Evolutionary conservation across 2,329 filamentous ascomycete species (phyloP), one percentile per base, ranked within the genome.

Genomic region (Metarhizium guizhouense): DNA sequence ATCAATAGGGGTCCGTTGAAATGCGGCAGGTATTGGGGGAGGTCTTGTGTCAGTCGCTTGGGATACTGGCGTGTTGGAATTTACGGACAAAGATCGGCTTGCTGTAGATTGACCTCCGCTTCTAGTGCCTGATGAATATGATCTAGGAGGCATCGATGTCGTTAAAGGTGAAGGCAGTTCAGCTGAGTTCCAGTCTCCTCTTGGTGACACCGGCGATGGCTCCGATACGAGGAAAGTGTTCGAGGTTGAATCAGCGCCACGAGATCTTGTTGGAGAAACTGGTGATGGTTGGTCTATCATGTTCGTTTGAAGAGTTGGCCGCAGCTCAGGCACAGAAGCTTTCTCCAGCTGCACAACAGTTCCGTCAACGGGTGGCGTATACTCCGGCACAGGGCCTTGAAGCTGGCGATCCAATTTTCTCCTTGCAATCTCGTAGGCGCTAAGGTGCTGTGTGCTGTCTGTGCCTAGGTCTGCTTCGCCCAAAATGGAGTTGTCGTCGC

Each of bases 1-100:
- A 58, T 81, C 77, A 55, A 84, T 82, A 1, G 76, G 75, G 0
- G 74, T 73, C 40, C 74, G 71, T 54, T 81, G 79, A 47, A 74
- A 67, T n/a, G 60, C 49, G 11, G 56, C 57, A 25, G 59, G 20
- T 14, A 60, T 25, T 25, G 25, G 56, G 1, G 56, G 49, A 13
- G 51, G 52, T 6, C 52, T 48, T 7, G 43, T 18, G 40, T 59
- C 53, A 5, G 36, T 36, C 4, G 54, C 42, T 18, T 54, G 30
- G 2, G 38, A 54, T 14, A 4, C 45, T 18, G 47, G 45, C 3
- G 13, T 20, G 8, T 57, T 53, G 3, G 58, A 53, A 14, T 49
- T 40, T n/a, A 30, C 11, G n/a, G 60, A 59, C 38, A 54, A 47
- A 10, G 60, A 59, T 38, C 56, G 56, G 43, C 56, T 55, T 1